Base-by-base conservation (phyloP, 2,329 filamentous ascomycete species). In the Trichoderma atroviride region DNA sequence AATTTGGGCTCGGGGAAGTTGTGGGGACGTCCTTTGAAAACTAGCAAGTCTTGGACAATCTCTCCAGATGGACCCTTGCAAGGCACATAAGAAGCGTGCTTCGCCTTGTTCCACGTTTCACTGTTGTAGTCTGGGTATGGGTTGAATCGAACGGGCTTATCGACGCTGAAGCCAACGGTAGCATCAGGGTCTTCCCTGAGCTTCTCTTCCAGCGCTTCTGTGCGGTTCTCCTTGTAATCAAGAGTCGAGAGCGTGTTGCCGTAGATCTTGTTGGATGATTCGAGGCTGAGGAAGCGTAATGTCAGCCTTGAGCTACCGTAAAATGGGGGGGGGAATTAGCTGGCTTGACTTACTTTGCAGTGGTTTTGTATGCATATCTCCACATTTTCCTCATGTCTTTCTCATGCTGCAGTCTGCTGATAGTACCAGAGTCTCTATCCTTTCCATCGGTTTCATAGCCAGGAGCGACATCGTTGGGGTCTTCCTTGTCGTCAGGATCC, bases 81-180 rank as follows among this genome's bases (percentile, higher is more conserved):
- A 2, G 89, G 79, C 6, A 88, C 83, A 74, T 90, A 88, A 66
- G 84, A 78, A 19, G 89, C 90, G 59, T 85, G 83, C 72, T 86
- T 86, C 35, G 80, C 77, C 59, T 81, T 79, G 74, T 83, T 85
- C 89, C 90, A 94, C 16, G 82, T 78, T 4, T 82, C 80, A 62
- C 84, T 86, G 74, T 92, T 91, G 80, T 93, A 92, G 19, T 87
- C 81, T 0, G 91, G 91, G 72, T 93, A 94, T 0, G 92, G 92
- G 69, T 89, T 85, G 78, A 92, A 93, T 24, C 85, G 82, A 67
- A 87, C 82, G 0, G 88, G 85, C 61, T 82, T 79, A 55, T 85
- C 80, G 14, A 79, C 76, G 65, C 76, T 83, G 74, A 84, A 86
- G 43, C 78, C 78, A 33, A 78, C 72, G 59, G 76, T 75, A 10